Percentiles rank a stretch among this genome's conserved stretches.
Evolutionary conservation across 495 filamentous ascomycete species (phyloP).

Genomic region (Penicillium canariense): DNA sequence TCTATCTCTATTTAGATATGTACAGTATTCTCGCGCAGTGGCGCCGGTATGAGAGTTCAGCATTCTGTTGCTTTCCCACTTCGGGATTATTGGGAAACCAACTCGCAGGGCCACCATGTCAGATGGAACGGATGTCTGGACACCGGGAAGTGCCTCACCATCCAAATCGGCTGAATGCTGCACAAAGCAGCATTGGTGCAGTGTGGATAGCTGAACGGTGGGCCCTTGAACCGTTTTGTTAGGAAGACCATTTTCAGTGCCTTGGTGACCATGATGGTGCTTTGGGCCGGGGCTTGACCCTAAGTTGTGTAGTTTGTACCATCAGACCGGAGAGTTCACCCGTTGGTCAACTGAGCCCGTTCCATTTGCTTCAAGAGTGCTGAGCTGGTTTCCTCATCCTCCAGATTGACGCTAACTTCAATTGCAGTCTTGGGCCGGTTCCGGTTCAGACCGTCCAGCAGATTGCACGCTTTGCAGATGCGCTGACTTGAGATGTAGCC

Average conservation of each 20-base stretch:
- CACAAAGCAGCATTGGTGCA: no score
- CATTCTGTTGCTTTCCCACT: no score
- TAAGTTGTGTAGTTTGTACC: neutral
- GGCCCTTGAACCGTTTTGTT: neutral
- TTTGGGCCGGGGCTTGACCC: neutral
- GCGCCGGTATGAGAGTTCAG: no score
- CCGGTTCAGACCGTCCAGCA: slow-evolving; percentile 90
- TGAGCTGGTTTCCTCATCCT: slow-evolving; percentile 56
- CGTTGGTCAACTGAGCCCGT: slow-evolving; percentile 44
- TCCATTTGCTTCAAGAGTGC: slow-evolving; percentile 57
- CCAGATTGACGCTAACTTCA: slow-evolving; percentile 48
- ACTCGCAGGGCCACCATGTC: no score
- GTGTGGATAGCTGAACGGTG: no score
- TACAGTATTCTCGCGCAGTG: no score
- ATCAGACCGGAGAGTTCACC: slow-evolving; percentile 11
- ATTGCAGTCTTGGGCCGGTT: slow-evolving; percentile 78
- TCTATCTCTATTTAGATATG: no score
- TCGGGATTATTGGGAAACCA: no score
- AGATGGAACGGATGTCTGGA: no score
- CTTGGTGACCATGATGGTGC: neutral
- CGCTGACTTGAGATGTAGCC: slow-evolving; percentile 94
- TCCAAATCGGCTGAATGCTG: no score
- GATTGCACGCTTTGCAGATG: slow-evolving; percentile 90
- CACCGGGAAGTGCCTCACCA: no score
- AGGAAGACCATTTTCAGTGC: neutral